Evolutionary conservation across 2,329 filamentous ascomycete species (phyloP).

Genomic region (Ascochyta clinopodiicola): DNA sequence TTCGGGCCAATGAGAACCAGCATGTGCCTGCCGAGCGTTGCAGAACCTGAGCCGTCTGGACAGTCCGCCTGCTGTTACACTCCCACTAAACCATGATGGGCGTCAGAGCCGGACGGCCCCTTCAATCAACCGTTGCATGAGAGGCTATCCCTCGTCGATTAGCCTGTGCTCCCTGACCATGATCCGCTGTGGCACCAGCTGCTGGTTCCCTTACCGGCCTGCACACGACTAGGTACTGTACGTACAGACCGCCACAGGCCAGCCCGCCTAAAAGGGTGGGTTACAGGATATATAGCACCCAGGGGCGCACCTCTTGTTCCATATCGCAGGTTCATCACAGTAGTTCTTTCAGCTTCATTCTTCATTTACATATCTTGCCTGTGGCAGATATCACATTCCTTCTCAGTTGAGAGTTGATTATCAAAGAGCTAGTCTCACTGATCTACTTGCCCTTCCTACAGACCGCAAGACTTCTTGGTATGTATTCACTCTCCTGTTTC

Average conservation of each 20-base stretch:
- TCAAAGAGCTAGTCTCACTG: slow-evolving; percentile 34
- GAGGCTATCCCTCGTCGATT: slow-evolving; percentile 31
- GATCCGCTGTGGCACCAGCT: slow-evolving; percentile 38
- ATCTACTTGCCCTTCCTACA: slow-evolving; percentile 7
- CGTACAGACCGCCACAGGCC: slow-evolving; percentile 28
- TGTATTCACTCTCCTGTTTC: slow-evolving; percentile 13
- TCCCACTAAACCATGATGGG: slow-evolving; percentile 37
- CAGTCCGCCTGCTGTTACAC: slow-evolving; percentile 27
- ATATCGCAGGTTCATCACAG: slow-evolving; percentile 33
- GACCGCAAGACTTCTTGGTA: slow-evolving; percentile 13
- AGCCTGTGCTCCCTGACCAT: slow-evolving; percentile 31
- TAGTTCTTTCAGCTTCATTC: slow-evolving; percentile 30
- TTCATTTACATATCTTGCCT: slow-evolving; percentile 41
- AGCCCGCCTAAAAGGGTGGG: slow-evolving; percentile 20
- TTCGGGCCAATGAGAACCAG: slow-evolving; percentile 30
- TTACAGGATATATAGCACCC: slow-evolving; percentile 33
- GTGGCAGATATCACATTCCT: slow-evolving; percentile 48
- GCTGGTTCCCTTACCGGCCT: slow-evolving; percentile 22
- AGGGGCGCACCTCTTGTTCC: slow-evolving; percentile 24
- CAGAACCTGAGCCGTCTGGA: slow-evolving; percentile 16
- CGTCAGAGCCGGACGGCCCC: slow-evolving; percentile 27
- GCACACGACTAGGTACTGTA: slow-evolving; percentile 16
- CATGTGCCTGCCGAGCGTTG: slow-evolving; percentile 37
- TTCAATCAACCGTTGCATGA: slow-evolving; percentile 33
- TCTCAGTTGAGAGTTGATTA: slow-evolving; percentile 27